Evolutionary conservation across 192 early-diverging fungal species (phyloP).

Genomic region (Coemansia sp.): DNA sequence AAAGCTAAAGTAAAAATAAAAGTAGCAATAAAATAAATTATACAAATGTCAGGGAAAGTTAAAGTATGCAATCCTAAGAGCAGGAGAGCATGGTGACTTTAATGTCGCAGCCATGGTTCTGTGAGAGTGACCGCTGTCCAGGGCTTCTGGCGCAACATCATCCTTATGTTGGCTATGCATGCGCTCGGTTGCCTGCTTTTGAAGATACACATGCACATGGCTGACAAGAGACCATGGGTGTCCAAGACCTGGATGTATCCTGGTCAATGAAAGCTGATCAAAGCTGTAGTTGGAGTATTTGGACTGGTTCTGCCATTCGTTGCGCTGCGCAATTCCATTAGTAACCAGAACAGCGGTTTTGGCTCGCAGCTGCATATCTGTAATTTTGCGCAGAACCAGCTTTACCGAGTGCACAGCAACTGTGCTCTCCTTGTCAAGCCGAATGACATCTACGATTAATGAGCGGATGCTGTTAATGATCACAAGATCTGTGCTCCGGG

Average conservation of each 20-base stretch:
- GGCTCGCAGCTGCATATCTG: not conserved
- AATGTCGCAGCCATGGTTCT: not conserved
- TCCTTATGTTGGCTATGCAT: not conserved
- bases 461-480: constrained; percentile 47
- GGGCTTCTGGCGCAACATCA: not conserved
- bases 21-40: not conserved
- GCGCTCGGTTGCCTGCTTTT: not conserved
- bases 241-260: constrained; percentile 39
- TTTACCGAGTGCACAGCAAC: constrained; percentile 31
- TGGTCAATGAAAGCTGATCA: not conserved
- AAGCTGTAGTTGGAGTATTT: not conserved
- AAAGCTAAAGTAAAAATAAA: no score
- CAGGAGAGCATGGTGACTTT: not conserved
- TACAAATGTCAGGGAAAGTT: not conserved
- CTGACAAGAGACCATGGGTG: constrained; percentile 33
- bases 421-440: constrained; percentile 16
- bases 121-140: not conserved
- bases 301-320: not conserved
- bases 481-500: constrained; percentile 16
- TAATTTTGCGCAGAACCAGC: constrained; percentile 27
- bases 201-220: constrained; percentile 28
- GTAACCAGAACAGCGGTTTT: constrained; percentile 24
- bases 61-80: not conserved
- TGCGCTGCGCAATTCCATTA: constrained; percentile 43
- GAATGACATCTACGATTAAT: constrained; percentile 25